Evolutionary conservation across 2,329 filamentous ascomycete species (phyloP), one percentile per base, ranked within the genome.

Genomic region (Lachnellula arida): DNA sequence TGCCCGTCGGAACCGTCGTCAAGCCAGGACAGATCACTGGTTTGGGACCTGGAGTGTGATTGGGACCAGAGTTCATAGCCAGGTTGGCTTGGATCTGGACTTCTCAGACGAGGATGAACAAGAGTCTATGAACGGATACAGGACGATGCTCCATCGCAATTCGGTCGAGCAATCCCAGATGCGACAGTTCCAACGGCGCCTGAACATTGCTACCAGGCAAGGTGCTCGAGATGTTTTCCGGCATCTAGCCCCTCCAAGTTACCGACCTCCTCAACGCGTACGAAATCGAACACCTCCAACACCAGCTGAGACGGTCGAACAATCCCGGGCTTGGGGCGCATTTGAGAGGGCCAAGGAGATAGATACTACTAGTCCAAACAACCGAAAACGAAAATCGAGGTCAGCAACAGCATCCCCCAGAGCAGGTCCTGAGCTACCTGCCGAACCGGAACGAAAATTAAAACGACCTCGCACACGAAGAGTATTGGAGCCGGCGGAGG

Each of bases 381-480:
- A 77, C 51, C 84, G 89, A 57, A 91, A 96, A 74, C 84, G 91
- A 51, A 94, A 91, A 68, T 76, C 78, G 7, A 77, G 79, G 40
- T 95, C 91, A 3, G 76, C 81, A 2, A 88, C 87, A 12, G 81
- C 81, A 11, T 92, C 90, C 6, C 88, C 88, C 2, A 77, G 77
- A 5, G 88, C 91, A 62, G 78, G 82, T 3, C 50, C 56, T 44
- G 58, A 58, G 15, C 76, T 79, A 32, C 82, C 84, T 23, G 73
- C 75, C 51, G 82, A 93, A 64, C 88, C 88, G 0, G 86, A 94
- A 70, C 84, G 92, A 50, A 92, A 89, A 71, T 76, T 96, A 46
- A 97, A 97, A 74, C 87, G 92, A 15, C 92, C 92, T 32, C 84
- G 92, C 57, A 94, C 90, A 19, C 82, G 89, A 63, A 80, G 89